Conservation (phyloP, 1,284 basidiomycete genomes). For the Phellinidium pouzarii region DNA sequence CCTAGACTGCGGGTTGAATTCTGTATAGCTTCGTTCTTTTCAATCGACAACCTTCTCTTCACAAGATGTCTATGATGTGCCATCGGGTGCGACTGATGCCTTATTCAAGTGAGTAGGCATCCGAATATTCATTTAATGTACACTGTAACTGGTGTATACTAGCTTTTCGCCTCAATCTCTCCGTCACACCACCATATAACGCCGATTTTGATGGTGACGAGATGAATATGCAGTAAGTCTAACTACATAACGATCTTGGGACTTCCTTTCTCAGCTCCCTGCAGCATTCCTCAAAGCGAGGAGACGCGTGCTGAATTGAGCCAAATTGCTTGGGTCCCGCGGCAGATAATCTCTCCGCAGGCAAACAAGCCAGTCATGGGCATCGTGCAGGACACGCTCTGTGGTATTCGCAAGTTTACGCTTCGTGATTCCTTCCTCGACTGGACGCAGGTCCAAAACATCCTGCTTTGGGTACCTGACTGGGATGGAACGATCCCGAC, state of each 20-base stretch:
- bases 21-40: constrained; percentile 80
- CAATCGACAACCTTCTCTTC: constrained; percentile 96
- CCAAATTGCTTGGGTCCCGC: constrained; percentile 99
- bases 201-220: constrained; percentile 99
- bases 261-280: constrained; percentile 13
- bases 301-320: constrained; percentile 98
- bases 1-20: constrained; percentile 13
- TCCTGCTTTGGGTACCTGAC: constrained; percentile 93
- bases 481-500: constrained; percentile 95
- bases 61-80: constrained; percentile 99
- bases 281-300: constrained; percentile 93
- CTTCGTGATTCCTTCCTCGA: constrained; percentile 92
- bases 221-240: constrained; percentile 97
- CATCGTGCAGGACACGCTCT: constrained; percentile 98
- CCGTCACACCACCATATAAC: constrained; percentile 82
- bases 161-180: constrained; percentile 89
- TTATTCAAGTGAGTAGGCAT: constrained; percentile 81
- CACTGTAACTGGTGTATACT: constrained; percentile 22
- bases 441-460: constrained; percentile 93
- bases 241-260: background rate
- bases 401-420: constrained; percentile 96
- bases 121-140: background rate
- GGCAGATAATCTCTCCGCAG: constrained; percentile 98
- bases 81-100: constrained; percentile 98
- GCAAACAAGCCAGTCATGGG: constrained; percentile 99